A percentile compares a stretch with the other conserved stretches of the same genome.
These are phyloP conservation scores for Aspergillus sp. DNA, from an alignment of 2,329 filamentous ascomycete species.

Conservation along the genomic window DNA sequence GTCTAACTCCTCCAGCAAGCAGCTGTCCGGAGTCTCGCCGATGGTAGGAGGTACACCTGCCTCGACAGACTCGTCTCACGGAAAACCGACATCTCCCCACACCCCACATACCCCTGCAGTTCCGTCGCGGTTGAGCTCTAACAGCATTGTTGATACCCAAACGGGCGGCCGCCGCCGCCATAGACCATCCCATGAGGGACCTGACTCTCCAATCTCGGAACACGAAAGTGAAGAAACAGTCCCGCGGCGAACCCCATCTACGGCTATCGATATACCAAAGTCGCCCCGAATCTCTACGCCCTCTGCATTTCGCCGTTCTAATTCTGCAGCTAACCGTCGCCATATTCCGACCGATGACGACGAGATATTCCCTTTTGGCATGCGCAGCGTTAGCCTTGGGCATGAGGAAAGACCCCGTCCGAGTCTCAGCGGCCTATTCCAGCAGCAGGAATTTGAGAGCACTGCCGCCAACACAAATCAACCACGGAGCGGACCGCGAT, in stretches of 20 bases:
- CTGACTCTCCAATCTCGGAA: slow-evolving; percentile 27
- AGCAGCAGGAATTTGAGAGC: slow-evolving; percentile 24
- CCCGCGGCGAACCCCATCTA: slow-evolving; percentile 25
- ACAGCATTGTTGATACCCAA: slow-evolving; percentile 68
- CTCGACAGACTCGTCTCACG: slow-evolving; percentile 80
- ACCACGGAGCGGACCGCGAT: slow-evolving; percentile 10
- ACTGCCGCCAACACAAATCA: slow-evolving; percentile 12
- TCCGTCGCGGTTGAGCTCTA: slow-evolving; percentile 84
- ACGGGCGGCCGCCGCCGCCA: slow-evolving; percentile 27
- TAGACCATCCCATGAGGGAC: slow-evolving; percentile 19
- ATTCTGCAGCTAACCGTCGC: slow-evolving; percentile 33
- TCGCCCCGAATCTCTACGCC: slow-evolving; percentile 36
- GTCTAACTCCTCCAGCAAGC: slow-evolving; percentile 68
- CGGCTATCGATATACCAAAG: slow-evolving; percentile 41
- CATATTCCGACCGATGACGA: slow-evolving; percentile 32
- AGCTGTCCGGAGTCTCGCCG: slow-evolving; percentile 55
- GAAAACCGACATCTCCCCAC: slow-evolving; percentile 79
- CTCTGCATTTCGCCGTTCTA: slow-evolving; percentile 36
- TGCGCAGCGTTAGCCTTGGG: slow-evolving; percentile 39
- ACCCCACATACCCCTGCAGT: slow-evolving; percentile 90
- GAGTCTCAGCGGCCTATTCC: slow-evolving; percentile 23
- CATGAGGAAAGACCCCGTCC: slow-evolving; percentile 29
- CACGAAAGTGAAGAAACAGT: slow-evolving; percentile 26
- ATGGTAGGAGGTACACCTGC: slow-evolving; percentile 58
- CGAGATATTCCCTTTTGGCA: slow-evolving; percentile 37